A percentile compares a stretch with the other conserved stretches of the same genome.
phyloP scores from a whole-genome alignment of 2,329 filamentous ascomycete species.

The Waltergamsia citrina region DNA sequence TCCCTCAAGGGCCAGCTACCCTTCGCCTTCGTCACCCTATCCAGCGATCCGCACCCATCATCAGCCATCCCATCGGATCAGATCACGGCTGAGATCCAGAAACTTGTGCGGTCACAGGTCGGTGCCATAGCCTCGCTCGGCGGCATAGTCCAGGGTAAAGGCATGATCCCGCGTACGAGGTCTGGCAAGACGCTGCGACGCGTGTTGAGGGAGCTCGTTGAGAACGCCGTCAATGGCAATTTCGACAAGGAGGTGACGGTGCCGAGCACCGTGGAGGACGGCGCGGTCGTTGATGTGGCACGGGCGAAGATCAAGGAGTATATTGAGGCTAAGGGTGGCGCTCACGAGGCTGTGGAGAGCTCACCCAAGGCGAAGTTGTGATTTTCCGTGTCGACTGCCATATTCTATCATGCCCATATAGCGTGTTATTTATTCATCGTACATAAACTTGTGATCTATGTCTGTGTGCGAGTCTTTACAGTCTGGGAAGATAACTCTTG shows the following conservation, averaged over 20 bases:
- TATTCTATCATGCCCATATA: not conserved
- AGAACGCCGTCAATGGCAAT: slow-evolving; percentile 68
- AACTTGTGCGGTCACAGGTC: slow-evolving; percentile 67
- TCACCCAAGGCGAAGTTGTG: slow-evolving; percentile 46
- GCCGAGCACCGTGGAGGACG: slow-evolving; percentile 81
- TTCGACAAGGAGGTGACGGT: slow-evolving; percentile 63
- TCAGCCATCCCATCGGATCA: slow-evolving; percentile 37
- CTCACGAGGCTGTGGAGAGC: slow-evolving; percentile 36
- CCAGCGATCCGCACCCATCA: slow-evolving; percentile 33
- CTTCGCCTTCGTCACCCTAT: slow-evolving; percentile 71
- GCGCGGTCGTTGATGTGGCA: slow-evolving; percentile 63
- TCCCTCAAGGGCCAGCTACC: slow-evolving; percentile 81
- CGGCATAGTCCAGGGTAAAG: slow-evolving; percentile 74
- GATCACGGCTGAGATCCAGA: slow-evolving; percentile 55
- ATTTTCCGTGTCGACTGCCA: slow-evolving; percentile 8
- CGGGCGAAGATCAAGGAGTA: slow-evolving; percentile 65
- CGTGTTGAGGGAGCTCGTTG: slow-evolving; percentile 73
- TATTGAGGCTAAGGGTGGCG: slow-evolving; percentile 44
- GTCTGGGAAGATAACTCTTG: too few relatives aligned
- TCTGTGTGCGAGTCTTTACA: too few relatives aligned
- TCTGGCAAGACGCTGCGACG: slow-evolving; percentile 85
- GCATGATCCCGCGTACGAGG: slow-evolving; percentile 85
- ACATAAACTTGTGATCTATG: too few relatives aligned
- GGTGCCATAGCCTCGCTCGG: slow-evolving; percentile 80
- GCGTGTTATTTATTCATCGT: too few relatives aligned